Base-by-base conservation (phyloP, 2,329 filamentous ascomycete genomes). In the Hymenoscyphus fraxineus region DNA sequence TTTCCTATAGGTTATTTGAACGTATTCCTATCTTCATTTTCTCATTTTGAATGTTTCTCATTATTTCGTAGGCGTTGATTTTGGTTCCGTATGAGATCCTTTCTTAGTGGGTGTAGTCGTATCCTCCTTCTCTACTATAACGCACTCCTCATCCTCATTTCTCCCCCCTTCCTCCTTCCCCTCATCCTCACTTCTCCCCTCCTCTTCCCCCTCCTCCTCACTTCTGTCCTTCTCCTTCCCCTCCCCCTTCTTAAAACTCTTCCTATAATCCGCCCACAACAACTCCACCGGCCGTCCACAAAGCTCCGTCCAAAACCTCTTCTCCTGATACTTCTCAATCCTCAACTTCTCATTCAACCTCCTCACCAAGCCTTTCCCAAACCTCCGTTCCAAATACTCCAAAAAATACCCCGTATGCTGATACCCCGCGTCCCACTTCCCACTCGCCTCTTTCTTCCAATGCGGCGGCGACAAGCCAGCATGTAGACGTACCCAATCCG, bases 361-460 rank as follows among this genome's bases (percentile, higher is more conserved):
- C 63, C 85, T 79, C 35, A 90, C 81, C 0, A 84, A 85, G 7
- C 85, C 86, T 9, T 76, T 72, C 0, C 86, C 87, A 69, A 85
- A 90, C 58, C 82, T 82, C 41, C 80, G 76, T 78, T 97, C 93
- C 58, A 98, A 78, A 79, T 92, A 97, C 62, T 95, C 88, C 60
- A 98, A 78, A 71, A 98, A 98, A 76, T 92, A 98, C 0, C 88
- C 95, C 6, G 94, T 98, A 69, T 90, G 85, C 79, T 97, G 89
- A 77, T 98, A 98, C 0, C 93, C 93, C 47, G 83, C 85, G 76
- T 97, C 92, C 93, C 93, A 97, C n/a, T 83, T 82, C 19, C 84
- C 83, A 7, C 69, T 74, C 0, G 77, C 72, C 60, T 74, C 71
- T 59, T 79, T 80, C 74, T 86, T 88, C 94, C 94, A 98, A 78